These are phyloP conservation scores for Baudoinia panamericana DNA, from an alignment of 495 filamentous ascomycete genomes.

Conservation along the genomic window DNA sequence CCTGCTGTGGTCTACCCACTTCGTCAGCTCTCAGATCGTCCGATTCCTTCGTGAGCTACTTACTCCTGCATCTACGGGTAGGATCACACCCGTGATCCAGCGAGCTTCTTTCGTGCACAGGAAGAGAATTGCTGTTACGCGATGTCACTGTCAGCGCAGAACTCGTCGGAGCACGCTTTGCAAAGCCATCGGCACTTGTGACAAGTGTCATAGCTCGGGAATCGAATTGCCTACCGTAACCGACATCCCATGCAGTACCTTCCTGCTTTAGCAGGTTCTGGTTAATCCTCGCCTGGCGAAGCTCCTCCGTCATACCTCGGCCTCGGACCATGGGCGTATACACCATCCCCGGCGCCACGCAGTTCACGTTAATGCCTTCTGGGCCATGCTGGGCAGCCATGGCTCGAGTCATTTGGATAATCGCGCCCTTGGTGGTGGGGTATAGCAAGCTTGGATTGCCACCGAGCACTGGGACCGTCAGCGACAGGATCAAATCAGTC, in stretches of 20 bases:
- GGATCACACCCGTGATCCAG: conserved; percentile 20
- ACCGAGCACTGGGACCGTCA: too few relatives aligned
- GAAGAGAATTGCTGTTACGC: conserved; percentile 12
- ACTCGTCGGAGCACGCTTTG: neutral
- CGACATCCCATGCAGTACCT: conserved; percentile 41
- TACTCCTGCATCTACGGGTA: conserved; percentile 19
- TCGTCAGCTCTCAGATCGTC: neutral
- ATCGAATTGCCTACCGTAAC: conserved; percentile 1
- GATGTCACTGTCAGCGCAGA: neutral
- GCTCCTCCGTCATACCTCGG: conserved; percentile 38
- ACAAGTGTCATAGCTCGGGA: neutral
- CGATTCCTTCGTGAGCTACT: neutral
- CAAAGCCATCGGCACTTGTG: neutral
- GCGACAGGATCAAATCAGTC: too few relatives aligned
- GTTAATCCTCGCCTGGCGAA: conserved; percentile 34
- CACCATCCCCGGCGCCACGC: conserved; percentile 48
- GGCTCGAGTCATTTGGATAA: conserved; percentile 45
- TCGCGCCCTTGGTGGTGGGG: conserved; percentile 24
- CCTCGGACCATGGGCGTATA: conserved; percentile 50
- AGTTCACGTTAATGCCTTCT: conserved; percentile 45
- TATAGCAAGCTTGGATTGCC: conserved; percentile 3
- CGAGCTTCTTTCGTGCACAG: conserved; percentile 15
- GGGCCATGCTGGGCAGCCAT: conserved; percentile 45
- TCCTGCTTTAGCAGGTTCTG: conserved; percentile 42
- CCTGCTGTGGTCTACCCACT: neutral